phyloP scores from a whole-genome alignment of 1,284 basidiomycete species.

The Fomitopsis pinicola region DNA sequence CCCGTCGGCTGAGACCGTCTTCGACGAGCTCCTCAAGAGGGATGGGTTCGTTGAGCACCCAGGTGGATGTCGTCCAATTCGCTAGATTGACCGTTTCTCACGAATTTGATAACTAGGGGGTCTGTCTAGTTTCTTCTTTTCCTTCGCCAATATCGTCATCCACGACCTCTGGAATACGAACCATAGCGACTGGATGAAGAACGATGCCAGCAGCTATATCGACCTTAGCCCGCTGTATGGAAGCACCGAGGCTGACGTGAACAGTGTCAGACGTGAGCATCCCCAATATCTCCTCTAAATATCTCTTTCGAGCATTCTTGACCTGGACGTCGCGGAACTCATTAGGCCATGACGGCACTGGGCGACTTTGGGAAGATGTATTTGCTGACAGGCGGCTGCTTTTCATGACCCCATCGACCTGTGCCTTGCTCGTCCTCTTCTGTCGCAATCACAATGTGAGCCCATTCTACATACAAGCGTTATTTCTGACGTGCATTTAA shows the following conservation, averaged over 20 bases:
- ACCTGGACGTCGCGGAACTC: not conserved
- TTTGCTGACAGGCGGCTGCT: slow-evolving; percentile 68
- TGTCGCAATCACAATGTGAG: slow-evolving; percentile 73
- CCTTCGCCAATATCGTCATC: slow-evolving; percentile 74
- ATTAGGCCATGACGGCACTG: slow-evolving; percentile 51
- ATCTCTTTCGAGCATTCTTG: not conserved
- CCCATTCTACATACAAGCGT: slow-evolving; percentile 6
- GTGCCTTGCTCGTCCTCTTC: slow-evolving; percentile 67
- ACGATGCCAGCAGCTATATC: slow-evolving; percentile 71
- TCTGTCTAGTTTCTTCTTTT: slow-evolving; percentile 69
- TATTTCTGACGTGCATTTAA: not conserved
- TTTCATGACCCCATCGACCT: slow-evolving; percentile 70
- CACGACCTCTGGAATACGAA: slow-evolving; percentile 72
- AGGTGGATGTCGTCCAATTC: slow-evolving; percentile 7
- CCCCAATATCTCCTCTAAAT: not conserved
- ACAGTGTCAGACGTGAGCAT: slow-evolving; percentile 17
- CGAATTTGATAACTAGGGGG: slow-evolving; percentile 17
- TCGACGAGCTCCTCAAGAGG: slow-evolving; percentile 66
- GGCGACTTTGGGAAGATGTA: slow-evolving; percentile 61
- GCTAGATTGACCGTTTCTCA: no score
- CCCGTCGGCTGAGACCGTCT: slow-evolving; percentile 67
- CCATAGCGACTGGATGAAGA: slow-evolving; percentile 48
- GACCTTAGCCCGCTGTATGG: slow-evolving; percentile 79
- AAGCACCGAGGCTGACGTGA: slow-evolving; percentile 39
- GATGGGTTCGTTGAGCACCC: slow-evolving; percentile 24